Conservation (phyloP, 176 grass and related monocot species). For the Cymbopogon citratus region DNA sequence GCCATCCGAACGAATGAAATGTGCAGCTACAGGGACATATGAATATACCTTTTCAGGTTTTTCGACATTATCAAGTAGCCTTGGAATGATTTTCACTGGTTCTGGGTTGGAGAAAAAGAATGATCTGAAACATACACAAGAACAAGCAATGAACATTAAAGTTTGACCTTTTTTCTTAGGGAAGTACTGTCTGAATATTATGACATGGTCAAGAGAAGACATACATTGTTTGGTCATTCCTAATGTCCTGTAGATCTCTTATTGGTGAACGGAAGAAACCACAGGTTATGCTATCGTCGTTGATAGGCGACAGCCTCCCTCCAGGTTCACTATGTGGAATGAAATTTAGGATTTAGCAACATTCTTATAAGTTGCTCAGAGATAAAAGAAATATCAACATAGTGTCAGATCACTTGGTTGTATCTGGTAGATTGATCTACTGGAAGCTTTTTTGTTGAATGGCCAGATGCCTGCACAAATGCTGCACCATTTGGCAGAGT, state of each 20-base stretch:
- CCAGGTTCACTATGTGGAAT: constrained; percentile 22
- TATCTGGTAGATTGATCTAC: constrained; percentile 38
- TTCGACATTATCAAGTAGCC: constrained; percentile 21
- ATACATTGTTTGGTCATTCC: constrained; percentile 24
- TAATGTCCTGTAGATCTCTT: constrained; percentile 22
- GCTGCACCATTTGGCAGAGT: not conserved
- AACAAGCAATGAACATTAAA: not conserved
- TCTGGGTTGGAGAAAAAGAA: constrained; percentile 33
- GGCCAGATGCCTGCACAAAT: not conserved
- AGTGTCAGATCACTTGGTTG: not conserved
- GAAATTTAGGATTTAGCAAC: not conserved
- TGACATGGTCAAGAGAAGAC: not conserved
- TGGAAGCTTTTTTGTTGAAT: not conserved
- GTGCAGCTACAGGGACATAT: not conserved
- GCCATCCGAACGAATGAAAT: not conserved
- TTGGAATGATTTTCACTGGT: not conserved
- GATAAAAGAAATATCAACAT: not conserved
- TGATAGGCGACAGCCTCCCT: constrained; percentile 23
- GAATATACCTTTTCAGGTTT: constrained; percentile 24
- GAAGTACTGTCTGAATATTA: too few species aligned
- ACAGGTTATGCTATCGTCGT: not conserved
- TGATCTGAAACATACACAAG: constrained; percentile 17
- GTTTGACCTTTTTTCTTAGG: not conserved
- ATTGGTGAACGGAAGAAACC: not conserved
- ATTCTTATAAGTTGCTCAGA: not conserved